Evolutionary conservation across 192 early-diverging fungal genomes (phyloP), one percentile per base, ranked within the genome.

Genomic region (Haplosporangium gracile): DNA sequence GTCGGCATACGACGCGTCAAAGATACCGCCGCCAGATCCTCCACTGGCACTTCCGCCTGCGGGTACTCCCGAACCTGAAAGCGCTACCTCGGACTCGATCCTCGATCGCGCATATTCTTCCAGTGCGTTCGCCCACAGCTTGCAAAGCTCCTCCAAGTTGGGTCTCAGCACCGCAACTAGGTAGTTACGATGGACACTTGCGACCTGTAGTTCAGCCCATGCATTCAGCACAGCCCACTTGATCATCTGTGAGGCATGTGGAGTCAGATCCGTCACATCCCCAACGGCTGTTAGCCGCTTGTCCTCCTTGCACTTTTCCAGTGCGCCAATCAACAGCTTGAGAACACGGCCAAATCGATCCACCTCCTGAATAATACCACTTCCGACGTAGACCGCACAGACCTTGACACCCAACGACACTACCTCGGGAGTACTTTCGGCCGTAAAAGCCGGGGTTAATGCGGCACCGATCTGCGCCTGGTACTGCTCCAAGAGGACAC

Each of bases 381-480:
- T 96, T 39, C 95, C 95, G 60, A 96, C 92, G 89, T 96, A 98
- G 10, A 94, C 93, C 0, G 95, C 96, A 75, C 94, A 95, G 24
- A 98, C 95, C 45, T 92, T 89, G 49, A 95, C 95, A 43, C 95
- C 97, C n/a, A 93, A 80, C 68, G 93, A 93, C 2, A 93, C 90
- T 36, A 97, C 91, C 70, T 96, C 94, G 29, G 96, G 94, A 1
- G 94, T 92, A 7, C 94, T 92, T 73, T 98, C 95, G 0, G 92
- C 82, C 8, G 92, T 90, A 76, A 98, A 97, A 10, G 95, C 95
- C 3, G 99, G 96, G 22, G 96, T 95, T 55, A 99, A 91, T 4
- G 98, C 97, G 3, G 98, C 95, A 39, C 92, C 94, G 68, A 99
- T 96, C 83, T 99, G 98, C 0, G 98, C 97, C 85, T 97, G 96